A percentile compares a stretch with the other conserved stretches of the same genome.
phyloP scores from a whole-genome alignment of 345 rosid species.

The Mercurialis annua region DNA sequence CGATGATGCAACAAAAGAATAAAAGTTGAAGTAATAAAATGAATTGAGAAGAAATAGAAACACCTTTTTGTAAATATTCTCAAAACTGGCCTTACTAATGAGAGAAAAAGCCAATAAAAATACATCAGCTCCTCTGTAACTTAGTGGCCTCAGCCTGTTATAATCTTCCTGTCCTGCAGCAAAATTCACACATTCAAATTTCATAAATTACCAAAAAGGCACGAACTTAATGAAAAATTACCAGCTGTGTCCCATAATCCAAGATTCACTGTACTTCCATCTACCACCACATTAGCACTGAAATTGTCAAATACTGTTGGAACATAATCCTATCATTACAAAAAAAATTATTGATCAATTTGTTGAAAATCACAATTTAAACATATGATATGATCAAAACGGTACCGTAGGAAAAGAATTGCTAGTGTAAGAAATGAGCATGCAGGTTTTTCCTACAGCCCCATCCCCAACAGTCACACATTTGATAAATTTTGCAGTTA shows the following conservation, averaged over 20 bases:
- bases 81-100: constrained; percentile 75
- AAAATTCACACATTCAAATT: background rate
- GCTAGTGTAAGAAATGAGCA: constrained; percentile 81
- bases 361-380: background rate
- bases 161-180: constrained; percentile 78
- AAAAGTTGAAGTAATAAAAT: background rate
- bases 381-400: background rate
- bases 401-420: constrained; percentile 71
- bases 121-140: constrained; percentile 90
- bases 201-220: background rate
- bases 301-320: constrained; percentile 66
- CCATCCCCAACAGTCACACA: constrained; percentile 87
- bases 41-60: background rate
- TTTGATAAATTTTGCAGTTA: constrained; percentile 70
- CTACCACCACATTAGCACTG: constrained; percentile 65
- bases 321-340: constrained; percentile 45
- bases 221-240: too few relatives aligned
- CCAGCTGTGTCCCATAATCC: constrained; percentile 66
- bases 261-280: constrained; percentile 54
- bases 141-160: constrained; percentile 71
- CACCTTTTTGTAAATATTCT: constrained; percentile 73
- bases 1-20: background rate
- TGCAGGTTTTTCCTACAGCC: constrained; percentile 80
- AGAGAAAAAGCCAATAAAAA: constrained; percentile 77
- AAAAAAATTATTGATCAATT: background rate